phyloP scores from a whole-genome alignment of 768 basidiomycete species.

The Chalciporus chontae region DNA sequence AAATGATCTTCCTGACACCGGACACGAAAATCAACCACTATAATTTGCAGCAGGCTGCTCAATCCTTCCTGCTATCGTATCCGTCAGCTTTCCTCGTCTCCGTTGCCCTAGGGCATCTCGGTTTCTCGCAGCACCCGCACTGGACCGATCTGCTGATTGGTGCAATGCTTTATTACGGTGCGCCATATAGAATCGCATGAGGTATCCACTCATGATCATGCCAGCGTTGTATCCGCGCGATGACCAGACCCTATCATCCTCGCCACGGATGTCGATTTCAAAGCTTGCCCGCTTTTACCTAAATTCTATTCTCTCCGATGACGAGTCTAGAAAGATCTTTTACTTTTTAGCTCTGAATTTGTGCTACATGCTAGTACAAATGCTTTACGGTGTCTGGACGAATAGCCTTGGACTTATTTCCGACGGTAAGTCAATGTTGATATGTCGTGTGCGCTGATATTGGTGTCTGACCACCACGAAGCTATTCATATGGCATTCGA shows the following conservation, averaged over 20 bases:
- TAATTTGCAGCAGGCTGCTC: slow-evolving; percentile 48
- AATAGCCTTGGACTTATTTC: slow-evolving; percentile 96
- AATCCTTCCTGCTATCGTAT: slow-evolving; percentile 59
- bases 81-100: slow-evolving; percentile 47
- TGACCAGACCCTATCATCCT: slow-evolving; percentile 38
- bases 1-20: slow-evolving; percentile 58
- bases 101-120: slow-evolving; percentile 53
- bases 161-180: slow-evolving; percentile 62
- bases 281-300: slow-evolving; percentile 66
- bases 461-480: slow-evolving; percentile 30
- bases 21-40: slow-evolving; percentile 45
- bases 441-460: not conserved
- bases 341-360: slow-evolving; percentile 95
- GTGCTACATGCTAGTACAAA: slow-evolving; percentile 95
- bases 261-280: slow-evolving; percentile 51
- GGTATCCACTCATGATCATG: slow-evolving; percentile 7
- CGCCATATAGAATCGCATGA: slow-evolving; percentile 10
- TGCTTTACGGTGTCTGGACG: slow-evolving; percentile 97
- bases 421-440: slow-evolving; percentile 60
- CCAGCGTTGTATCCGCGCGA: slow-evolving; percentile 53
- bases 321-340: slow-evolving; percentile 92
- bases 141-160: slow-evolving; percentile 61
- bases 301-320: slow-evolving; percentile 86
- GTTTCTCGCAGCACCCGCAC: slow-evolving; percentile 57
- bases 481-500: slow-evolving; percentile 99